Conservation (phyloP, 345 rosid genomes). For the Eucalyptus erythrocorys region DNA sequence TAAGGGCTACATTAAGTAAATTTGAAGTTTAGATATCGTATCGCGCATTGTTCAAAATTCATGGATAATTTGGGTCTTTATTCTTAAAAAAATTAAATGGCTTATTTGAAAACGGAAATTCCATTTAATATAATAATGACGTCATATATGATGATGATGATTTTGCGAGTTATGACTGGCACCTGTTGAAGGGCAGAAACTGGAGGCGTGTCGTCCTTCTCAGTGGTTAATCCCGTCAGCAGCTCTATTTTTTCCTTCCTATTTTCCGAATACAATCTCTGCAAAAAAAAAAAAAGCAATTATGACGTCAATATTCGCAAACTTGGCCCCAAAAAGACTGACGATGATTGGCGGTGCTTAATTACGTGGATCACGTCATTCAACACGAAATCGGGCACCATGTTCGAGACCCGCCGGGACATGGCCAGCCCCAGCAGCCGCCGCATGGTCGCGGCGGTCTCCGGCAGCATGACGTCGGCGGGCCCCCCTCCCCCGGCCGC, state of each 20-base stretch:
- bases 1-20: fast-evolving
- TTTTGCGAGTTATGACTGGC: not conserved
- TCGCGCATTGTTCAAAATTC: fast-evolving
- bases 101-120: not conserved
- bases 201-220: constrained; percentile 20
- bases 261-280: constrained; percentile 52
- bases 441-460: constrained; percentile 37
- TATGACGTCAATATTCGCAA: not conserved
- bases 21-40: fast-evolving
- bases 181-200: constrained; percentile 64
- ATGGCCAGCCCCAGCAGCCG: constrained; percentile 36
- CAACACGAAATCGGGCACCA: constrained; percentile 49
- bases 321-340: fast-evolving
- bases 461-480: constrained; percentile 70
- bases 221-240: constrained; percentile 41
- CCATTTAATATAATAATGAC: not conserved
- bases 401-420: constrained; percentile 3
- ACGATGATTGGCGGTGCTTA: not conserved
- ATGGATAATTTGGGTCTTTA: not conserved
- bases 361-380: constrained; percentile 26
- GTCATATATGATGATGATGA: not conserved
- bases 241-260: constrained; percentile 70
- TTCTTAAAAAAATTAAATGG: not conserved
- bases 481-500: constrained; percentile 22
- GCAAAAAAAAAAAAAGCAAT: not conserved